Evolutionary conservation across 768 basidiomycete genomes (phyloP), one percentile per base, ranked within the genome.

Genomic region (Trametes gibbosa): DNA sequence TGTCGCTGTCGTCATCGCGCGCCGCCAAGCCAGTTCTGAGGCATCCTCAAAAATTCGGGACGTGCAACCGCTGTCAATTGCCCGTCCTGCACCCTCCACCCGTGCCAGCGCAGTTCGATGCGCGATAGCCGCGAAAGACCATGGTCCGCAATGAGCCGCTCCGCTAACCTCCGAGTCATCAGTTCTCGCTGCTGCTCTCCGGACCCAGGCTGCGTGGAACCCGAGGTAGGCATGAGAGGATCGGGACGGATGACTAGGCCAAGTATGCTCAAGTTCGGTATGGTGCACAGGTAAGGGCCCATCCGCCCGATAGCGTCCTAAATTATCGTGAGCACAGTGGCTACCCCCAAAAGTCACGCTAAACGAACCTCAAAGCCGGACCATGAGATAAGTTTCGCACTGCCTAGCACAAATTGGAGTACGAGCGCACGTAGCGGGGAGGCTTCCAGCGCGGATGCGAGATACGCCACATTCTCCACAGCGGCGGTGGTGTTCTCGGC

Each of bases 81-180:
- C 12, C 55, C 56, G 17, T 34, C 54, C 14, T 25, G n/a, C 14
- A 62, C 45, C 21, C 23, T 51, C 66, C 66, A 67, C 4, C 66
- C 66, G 32, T 65, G 62, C 66, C 66, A 68, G 17, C 64, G 64
- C 9, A 65, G 43, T 50, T 68, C 66, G 32, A 68, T 48, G 8
- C 65, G 64, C 24, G 42, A 45, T 17, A 68, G 32, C n/a, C 24
- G 39, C 21, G 43, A 39, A 13, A 65, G 29, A 16, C 37, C 34
- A 29, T 53, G 10, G 27, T 54, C 53, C 4, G 32, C 23, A 13
- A 65, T 40, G 19, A 59, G 49, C 7, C 53, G 54, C 45, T 63
- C 57, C 32, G 63, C 63, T 10, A 66, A 29, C 14, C 27, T 34
- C 24, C 50, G 53, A 7, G 63, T 64, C 34, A 47, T 47, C 50